Evolutionary conservation across 306 rosid species (phyloP).

Genomic region (Lathyrus oleraceus): DNA sequence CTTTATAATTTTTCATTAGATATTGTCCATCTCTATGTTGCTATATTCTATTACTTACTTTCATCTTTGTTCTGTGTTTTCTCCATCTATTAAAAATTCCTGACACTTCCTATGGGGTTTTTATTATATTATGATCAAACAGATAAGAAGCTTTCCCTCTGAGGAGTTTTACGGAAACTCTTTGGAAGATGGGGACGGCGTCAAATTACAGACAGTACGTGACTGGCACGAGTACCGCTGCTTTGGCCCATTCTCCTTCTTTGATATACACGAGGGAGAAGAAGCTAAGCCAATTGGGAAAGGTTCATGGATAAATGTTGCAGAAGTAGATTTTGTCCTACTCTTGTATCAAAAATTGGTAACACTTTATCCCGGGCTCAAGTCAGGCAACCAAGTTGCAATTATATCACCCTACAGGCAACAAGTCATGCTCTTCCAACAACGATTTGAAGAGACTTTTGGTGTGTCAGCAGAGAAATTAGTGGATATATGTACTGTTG

Average conservation of each 20-base stretch:
- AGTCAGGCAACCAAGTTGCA: conserved; percentile 76
- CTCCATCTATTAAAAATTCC: conserved; percentile 8
- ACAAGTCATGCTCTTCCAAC: conserved; percentile 83
- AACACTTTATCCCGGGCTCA: conserved; percentile 62
- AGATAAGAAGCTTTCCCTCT: conserved; percentile 94
- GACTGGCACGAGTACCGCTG: conserved; percentile 78
- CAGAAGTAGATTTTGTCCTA: conserved; percentile 87
- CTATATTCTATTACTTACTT: conserved; percentile 19
- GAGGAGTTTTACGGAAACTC: conserved; percentile 76
- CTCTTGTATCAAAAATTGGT: conserved; percentile 72
- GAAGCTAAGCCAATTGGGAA: conserved; percentile 69
- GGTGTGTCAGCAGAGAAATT: conserved; percentile 74
- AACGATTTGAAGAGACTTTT: conserved; percentile 65
- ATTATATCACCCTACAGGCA: conserved; percentile 82
- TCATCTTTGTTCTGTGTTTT: conserved; percentile 8
- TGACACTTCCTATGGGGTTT: conserved; percentile 13
- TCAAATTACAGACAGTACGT: conserved; percentile 56
- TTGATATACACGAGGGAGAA: conserved; percentile 75
- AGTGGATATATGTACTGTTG: conserved; percentile 86
- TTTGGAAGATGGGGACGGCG: conserved; percentile 72
- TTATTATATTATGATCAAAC: conserved; percentile 34
- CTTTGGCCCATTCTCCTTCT: conserved; percentile 89
- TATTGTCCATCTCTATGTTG: conserved; percentile 9
- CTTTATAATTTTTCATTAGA: conserved; percentile 1
- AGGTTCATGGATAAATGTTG: conserved; percentile 75